Evolutionary conservation across 169 alveolate genomes (phyloP).

Genomic region (Plasmodium yoelii): DNA sequence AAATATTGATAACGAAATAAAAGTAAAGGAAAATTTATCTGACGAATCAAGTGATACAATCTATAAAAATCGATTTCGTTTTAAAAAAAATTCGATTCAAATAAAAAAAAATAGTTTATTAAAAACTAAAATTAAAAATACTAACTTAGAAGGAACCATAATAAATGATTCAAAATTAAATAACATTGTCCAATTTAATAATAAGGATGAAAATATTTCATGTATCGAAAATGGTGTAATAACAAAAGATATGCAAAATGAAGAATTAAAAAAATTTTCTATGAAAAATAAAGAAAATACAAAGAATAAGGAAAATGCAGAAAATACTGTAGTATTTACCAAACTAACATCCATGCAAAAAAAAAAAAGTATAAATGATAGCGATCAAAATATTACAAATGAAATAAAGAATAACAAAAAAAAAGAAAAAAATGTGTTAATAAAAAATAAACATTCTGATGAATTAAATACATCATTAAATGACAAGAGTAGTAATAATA

Average conservation of each 20-base stretch:
- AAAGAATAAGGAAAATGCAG: neutral
- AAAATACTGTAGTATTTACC: neutral
- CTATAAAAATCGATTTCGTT: constrained; percentile 42
- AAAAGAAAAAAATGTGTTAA: neutral
- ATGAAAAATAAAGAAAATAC: neutral
- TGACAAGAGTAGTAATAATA: too few species aligned
- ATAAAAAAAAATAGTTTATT: constrained; percentile 42
- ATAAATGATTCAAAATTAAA: constrained; percentile 10
- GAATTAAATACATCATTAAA: too few species aligned
- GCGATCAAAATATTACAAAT: neutral
- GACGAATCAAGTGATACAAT: constrained; percentile 53
- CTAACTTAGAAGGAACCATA: constrained; percentile 15
- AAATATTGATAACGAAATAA: neutral
- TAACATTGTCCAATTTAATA: neutral
- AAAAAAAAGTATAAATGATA: neutral
- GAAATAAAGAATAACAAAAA: neutral
- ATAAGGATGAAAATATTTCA: too few species aligned
- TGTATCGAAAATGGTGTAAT: neutral
- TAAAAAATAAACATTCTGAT: too few species aligned
- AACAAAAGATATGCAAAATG: neutral
- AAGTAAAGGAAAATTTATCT: neutral
- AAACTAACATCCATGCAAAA: neutral
- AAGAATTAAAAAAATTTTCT: neutral
- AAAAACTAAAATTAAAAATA: constrained; percentile 28
- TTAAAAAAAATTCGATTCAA: constrained; percentile 42